Conservation (phyloP, 2,329 filamentous ascomycete species). For the Colletotrichum siamense region DNA sequence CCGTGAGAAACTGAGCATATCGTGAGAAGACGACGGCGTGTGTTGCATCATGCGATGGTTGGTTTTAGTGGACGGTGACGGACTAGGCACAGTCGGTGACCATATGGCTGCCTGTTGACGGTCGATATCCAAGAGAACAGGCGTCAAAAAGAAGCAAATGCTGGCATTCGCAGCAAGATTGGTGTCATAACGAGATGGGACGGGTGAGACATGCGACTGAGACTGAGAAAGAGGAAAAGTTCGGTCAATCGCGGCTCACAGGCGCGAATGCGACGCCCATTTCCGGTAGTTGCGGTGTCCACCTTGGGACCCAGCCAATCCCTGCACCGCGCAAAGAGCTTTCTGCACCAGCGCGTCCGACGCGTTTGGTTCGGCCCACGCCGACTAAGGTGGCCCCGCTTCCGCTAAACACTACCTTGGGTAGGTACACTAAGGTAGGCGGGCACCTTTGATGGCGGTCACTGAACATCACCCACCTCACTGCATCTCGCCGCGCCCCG, state of each 20-base stretch:
- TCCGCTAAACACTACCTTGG: not conserved
- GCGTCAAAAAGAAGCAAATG: constrained; percentile 4
- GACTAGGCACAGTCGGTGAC: not conserved
- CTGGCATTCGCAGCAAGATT: constrained; percentile 1
- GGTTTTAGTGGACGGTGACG: not conserved
- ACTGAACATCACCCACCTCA: not conserved
- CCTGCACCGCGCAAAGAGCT: constrained; percentile 1
- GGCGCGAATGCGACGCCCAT: not conserved
- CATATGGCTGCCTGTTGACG: not conserved
- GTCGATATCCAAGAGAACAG: not conserved
- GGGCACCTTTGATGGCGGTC: not conserved
- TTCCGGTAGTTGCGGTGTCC: constrained; percentile 6
- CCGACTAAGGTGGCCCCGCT: not conserved
- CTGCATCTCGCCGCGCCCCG: not conserved
- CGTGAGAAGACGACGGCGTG: constrained; percentile 9
- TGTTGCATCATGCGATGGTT: constrained; percentile 19
- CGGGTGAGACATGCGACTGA: constrained; percentile 5
- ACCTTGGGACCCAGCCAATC: not conserved
- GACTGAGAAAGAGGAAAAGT: constrained; percentile 11
- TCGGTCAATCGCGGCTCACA: constrained; percentile 8
- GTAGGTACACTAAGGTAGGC: not conserved
- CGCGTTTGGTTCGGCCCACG: constrained; percentile 12
- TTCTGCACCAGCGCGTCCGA: constrained; percentile 11
- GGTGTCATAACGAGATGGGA: constrained; percentile 1
- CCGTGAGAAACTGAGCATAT: constrained; percentile 14